Conservation (phyloP, 169 alveolate genomes). For the Plasmodium falciparum region DNA sequence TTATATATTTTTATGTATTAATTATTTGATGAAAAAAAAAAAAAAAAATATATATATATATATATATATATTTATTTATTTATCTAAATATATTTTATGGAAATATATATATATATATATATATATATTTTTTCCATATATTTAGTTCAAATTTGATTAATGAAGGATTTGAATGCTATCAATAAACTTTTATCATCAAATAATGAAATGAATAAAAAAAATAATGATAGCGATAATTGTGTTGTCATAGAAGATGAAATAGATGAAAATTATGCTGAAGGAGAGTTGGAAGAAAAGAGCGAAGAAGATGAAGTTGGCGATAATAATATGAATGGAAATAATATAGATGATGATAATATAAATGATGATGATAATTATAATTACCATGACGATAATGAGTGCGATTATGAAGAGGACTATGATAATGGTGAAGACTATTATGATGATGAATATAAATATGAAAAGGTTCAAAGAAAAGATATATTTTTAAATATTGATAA, state of each 20-base stretch:
- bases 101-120: too few species aligned
- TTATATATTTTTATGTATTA: too few species aligned
- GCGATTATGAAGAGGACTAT: not conserved
- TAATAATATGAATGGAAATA: not conserved
- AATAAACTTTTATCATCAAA: conserved; percentile 17
- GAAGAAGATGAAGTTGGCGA: not conserved
- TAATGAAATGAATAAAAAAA: conserved; percentile 1
- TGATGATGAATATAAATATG: not conserved
- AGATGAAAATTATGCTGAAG: not conserved
- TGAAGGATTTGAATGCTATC: conserved; percentile 38
- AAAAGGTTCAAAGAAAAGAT: not conserved
- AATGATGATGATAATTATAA: not conserved
- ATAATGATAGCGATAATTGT: not conserved
- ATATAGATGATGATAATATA: not conserved
- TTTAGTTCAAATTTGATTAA: not conserved
- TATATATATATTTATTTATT: too few species aligned
- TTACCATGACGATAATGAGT: not conserved
- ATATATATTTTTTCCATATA: too few species aligned
- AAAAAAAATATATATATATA: too few species aligned
- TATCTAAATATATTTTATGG: too few species aligned
- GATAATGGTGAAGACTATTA: not conserved
- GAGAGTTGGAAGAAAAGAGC: not conserved
- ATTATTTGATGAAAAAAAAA: too few species aligned
- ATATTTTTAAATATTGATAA: conserved; percentile 20
- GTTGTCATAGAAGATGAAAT: not conserved